Percentiles rank a stretch among this genome's conserved stretches.
These are phyloP conservation scores for Yamadazyma epiphylla DNA, from an alignment of 1,139 yeast species.

Conservation along the genomic window DNA sequence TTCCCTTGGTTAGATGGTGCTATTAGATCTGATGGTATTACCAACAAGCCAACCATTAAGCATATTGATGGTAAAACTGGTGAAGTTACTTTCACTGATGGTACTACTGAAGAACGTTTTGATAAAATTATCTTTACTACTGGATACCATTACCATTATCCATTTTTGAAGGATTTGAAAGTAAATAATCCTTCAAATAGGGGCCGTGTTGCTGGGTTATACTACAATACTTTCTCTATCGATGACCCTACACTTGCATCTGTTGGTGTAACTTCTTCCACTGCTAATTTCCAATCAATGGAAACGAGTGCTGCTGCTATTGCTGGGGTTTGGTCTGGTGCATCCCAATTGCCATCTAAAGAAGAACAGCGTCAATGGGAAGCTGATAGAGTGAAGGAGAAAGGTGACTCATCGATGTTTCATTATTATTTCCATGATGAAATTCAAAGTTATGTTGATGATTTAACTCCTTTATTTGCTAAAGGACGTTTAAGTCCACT, in stretches of 20 bases:
- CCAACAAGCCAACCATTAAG: conserved; percentile 25
- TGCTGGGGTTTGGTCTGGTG: conserved; percentile 45
- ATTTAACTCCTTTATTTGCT: conserved; percentile 18
- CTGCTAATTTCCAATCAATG: conserved; percentile 38
- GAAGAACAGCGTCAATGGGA: conserved; percentile 32
- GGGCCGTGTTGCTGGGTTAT: conserved; percentile 34
- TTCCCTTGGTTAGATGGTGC: conserved; percentile 34
- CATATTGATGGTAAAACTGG: conserved; percentile 21
- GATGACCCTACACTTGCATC: conserved; percentile 41
- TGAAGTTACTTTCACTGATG: conserved; percentile 26
- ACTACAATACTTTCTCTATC: conserved; percentile 33
- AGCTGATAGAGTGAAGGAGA: conserved; percentile 13
- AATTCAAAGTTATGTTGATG: conserved; percentile 19
- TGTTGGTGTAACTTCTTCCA: conserved; percentile 37
- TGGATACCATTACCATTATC: conserved; percentile 36
- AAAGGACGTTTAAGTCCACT: conserved; percentile 23
- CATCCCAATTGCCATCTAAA: conserved; percentile 21
- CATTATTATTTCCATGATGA: conserved; percentile 21
- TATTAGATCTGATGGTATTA: conserved; percentile 32
- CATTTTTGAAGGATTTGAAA: conserved; percentile 23
- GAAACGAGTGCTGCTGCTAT: conserved; percentile 43
- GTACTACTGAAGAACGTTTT: conserved; percentile 17
- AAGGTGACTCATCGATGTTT: conserved; percentile 21
- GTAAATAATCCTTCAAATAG: conserved; percentile 22
- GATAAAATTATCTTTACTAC: conserved; percentile 33